phyloP scores from a whole-genome alignment of 306 rosid species.

The Carpinus fangiana region DNA sequence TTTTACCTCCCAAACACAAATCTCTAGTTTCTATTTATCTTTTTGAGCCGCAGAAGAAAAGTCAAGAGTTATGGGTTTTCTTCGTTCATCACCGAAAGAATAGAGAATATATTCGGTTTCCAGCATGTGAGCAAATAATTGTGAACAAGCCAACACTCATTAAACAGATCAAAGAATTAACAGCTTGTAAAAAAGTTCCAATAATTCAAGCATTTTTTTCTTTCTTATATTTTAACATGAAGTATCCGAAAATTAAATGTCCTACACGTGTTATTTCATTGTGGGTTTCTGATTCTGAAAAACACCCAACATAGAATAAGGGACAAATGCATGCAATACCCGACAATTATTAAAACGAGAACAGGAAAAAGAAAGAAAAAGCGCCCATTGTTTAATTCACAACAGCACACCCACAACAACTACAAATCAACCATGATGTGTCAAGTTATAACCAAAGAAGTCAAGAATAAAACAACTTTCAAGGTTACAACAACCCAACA shows the following conservation, averaged over 20 bases:
- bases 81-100: background rate
- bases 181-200: too few species aligned
- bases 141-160: background rate
- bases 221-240: too few species aligned
- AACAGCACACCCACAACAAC: background rate
- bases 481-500: background rate
- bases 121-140: background rate
- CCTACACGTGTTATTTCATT: background rate
- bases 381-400: background rate
- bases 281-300: background rate
- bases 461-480: background rate
- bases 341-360: background rate
- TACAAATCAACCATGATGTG: background rate
- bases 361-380: background rate
- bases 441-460: background rate
- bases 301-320: background rate
- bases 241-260: background rate
- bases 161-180: background rate
- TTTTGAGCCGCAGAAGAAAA: background rate
- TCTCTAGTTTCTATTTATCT: background rate
- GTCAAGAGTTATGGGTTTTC: background rate
- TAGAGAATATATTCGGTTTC: background rate
- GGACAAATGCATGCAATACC: slow-evolving; percentile 4
- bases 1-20: too few species aligned
- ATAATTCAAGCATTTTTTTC: too few species aligned